A percentile compares a stretch with the other conserved stretches of the same genome.
Evolutionary conservation across 495 filamentous ascomycete genomes (phyloP).

Genomic region (Baudoinia panamericana): DNA sequence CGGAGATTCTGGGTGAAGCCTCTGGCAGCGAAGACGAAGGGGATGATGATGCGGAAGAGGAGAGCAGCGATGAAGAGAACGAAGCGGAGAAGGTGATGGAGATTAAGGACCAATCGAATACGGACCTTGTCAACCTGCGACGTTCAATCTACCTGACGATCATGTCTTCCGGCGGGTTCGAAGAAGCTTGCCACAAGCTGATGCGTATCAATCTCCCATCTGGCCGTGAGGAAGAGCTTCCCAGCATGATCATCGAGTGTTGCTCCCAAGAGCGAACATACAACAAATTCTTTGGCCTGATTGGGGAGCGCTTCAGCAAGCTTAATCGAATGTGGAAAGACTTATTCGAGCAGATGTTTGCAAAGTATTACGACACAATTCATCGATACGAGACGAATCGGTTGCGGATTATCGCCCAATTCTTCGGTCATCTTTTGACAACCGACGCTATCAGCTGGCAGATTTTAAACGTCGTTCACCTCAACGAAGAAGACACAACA

Average conservation of each 20-base stretch:
- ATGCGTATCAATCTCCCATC: slow-evolving; percentile 58
- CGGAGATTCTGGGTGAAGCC: slow-evolving; percentile 86
- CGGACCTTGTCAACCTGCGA: slow-evolving; percentile 83
- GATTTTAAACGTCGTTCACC: slow-evolving; percentile 63
- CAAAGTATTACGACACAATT: slow-evolving; percentile 92
- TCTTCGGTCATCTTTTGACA: slow-evolving; percentile 83
- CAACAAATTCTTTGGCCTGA: slow-evolving; percentile 88
- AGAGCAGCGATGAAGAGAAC: slow-evolving; percentile 66
- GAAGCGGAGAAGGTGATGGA: slow-evolving; percentile 63
- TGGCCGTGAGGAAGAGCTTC: slow-evolving; percentile 81
- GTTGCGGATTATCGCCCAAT: slow-evolving; percentile 83
- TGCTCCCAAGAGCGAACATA: slow-evolving; percentile 92
- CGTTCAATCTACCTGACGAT: slow-evolving; percentile 95
- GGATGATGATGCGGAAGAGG: slow-evolving; percentile 55
- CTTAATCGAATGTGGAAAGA: slow-evolving; percentile 90
- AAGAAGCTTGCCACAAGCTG: slow-evolving; percentile 85
- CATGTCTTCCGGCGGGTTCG: slow-evolving; percentile 85
- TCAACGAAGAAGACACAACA: slow-evolving; percentile 96
- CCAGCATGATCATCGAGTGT: slow-evolving; percentile 92
- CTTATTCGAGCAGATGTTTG: slow-evolving; percentile 75
- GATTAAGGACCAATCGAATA: slow-evolving; percentile 95
- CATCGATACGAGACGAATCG: slow-evolving; percentile 92
- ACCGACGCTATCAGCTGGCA: slow-evolving; percentile 89
- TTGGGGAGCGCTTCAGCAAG: slow-evolving; percentile 89
- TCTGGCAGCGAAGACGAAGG: slow-evolving; percentile 62